Base-by-base conservation (phyloP, 768 basidiomycete species). In the Leccinum sublutescens region DNA sequence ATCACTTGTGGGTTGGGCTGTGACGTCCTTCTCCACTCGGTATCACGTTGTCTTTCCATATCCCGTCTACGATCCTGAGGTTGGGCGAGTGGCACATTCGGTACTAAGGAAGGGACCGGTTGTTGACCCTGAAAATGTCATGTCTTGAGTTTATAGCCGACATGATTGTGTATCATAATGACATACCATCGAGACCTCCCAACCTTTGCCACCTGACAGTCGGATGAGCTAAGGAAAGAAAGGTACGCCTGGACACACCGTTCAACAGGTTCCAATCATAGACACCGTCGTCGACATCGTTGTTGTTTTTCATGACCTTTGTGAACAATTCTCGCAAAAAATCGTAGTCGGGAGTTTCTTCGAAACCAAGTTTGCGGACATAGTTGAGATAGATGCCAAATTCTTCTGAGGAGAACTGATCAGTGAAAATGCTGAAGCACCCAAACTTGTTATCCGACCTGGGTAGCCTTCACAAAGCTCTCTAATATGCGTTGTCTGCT, bases 331-430 rank as follows among this genome's bases (percentile, higher is more conserved):
- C 97, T 60, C 95, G 84, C 68, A 99, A 75, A 77, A 99, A 99
- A 70, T 98, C 95, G 72, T 99, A 99, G 77, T 99, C 97, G 45
- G 97, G 97, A 21, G 95, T 92, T 77, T 99, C 97, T 72, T 98
- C 97, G 74, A 99, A 99, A 14, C 96, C 97, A 63, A 99, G 86
- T 73, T 98, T 99, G 62, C 97, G 89, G 62, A 98, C 97, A 76
- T 99, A 99, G 78, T 98, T 98, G 54, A 99, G 83, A 76, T 98
- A 99, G 70, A 99, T 98, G 56, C 88, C 89, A 68, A 98, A 99
- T 76, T 98, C 97, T 80, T 98, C 97, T 98, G 75, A 23, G 31
- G 38, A 19, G 10, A 19, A 40, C 15, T 1, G 40, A 43, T 59
- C 65, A 53, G 66, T 55, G 40, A 17, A 36, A 59, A 17, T 23